phyloP scores from a whole-genome alignment of 83 land plant species.

The Thuja plicata region DNA sequence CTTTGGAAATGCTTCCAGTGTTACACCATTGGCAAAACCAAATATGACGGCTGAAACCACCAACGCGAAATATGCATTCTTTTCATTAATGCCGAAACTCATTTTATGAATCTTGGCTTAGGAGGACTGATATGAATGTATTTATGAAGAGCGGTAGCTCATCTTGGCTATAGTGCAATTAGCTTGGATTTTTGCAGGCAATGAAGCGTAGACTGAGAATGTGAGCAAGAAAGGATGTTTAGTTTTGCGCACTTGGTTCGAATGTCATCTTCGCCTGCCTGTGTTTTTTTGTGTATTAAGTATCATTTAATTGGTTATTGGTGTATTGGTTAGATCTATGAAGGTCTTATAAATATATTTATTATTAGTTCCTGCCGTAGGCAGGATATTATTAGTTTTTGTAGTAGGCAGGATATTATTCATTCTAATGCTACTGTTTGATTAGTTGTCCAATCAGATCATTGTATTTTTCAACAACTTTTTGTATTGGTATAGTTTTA shows the following conservation, averaged over 20 bases:
- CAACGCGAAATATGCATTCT: background rate
- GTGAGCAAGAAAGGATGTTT: background rate
- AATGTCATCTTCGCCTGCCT: no score
- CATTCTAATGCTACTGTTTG: no score
- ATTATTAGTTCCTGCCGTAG: no score
- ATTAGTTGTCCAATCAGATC: no score
- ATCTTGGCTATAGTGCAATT: background rate
- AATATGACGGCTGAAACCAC: background rate
- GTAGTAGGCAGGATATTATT: no score
- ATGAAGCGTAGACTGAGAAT: background rate
- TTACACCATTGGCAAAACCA: constrained; percentile 11
- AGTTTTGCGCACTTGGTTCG: background rate
- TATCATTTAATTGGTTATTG: no score
- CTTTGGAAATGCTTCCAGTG: constrained; percentile 33
- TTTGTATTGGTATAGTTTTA: no score
- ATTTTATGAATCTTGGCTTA: background rate
- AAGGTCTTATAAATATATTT: no score
- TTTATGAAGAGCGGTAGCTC: background rate
- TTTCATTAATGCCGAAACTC: background rate
- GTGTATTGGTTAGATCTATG: no score
- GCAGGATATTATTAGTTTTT: no score
- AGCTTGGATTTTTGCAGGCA: background rate
- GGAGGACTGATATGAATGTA: background rate
- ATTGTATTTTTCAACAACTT: no score
- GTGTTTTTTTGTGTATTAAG: no score